Evolutionary conservation across 1,139 yeast genomes (phyloP).

Genomic region (Candida gigantensis): DNA sequence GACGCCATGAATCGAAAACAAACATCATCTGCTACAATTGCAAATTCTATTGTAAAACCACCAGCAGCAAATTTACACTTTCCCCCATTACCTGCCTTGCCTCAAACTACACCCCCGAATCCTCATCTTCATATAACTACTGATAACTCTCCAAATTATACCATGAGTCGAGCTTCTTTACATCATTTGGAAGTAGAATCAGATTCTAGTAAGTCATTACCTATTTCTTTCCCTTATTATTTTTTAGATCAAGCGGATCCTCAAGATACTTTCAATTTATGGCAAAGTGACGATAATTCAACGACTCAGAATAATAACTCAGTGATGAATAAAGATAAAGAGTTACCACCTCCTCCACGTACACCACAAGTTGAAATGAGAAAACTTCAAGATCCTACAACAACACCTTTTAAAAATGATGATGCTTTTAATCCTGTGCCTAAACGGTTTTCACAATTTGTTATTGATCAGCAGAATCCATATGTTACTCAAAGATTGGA

Average conservation of each 20-base stretch:
- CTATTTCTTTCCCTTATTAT: conserved; percentile 37
- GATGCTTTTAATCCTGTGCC: conserved; percentile 37
- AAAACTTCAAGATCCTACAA: not conserved
- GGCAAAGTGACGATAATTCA: conserved; percentile 13
- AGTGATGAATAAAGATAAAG: conserved; percentile 4
- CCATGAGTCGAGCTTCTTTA: conserved; percentile 15
- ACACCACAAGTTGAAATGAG: not conserved
- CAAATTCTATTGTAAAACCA: not conserved
- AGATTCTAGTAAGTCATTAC: conserved; percentile 32
- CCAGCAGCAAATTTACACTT: not conserved
- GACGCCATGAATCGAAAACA: conserved; percentile 2
- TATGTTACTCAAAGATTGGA: conserved; percentile 26
- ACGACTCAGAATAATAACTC: too few relatives aligned
- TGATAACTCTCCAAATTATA: conserved; percentile 5
- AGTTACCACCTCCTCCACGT: conserved; percentile 2
- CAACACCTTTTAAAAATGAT: not conserved
- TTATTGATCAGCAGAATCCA: conserved; percentile 39
- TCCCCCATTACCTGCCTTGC: conserved; percentile 3
- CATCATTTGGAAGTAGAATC: conserved; percentile 34
- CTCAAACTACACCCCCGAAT: not conserved
- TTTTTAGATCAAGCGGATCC: conserved; percentile 22
- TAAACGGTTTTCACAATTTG: conserved; percentile 43
- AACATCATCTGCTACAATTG: not conserved
- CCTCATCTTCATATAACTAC: not conserved
- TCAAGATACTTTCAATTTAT: conserved; percentile 34